These are phyloP conservation scores for Tylopilus orsonianus DNA, from an alignment of 1,284 basidiomycete species.

Conservation along the genomic window DNA sequence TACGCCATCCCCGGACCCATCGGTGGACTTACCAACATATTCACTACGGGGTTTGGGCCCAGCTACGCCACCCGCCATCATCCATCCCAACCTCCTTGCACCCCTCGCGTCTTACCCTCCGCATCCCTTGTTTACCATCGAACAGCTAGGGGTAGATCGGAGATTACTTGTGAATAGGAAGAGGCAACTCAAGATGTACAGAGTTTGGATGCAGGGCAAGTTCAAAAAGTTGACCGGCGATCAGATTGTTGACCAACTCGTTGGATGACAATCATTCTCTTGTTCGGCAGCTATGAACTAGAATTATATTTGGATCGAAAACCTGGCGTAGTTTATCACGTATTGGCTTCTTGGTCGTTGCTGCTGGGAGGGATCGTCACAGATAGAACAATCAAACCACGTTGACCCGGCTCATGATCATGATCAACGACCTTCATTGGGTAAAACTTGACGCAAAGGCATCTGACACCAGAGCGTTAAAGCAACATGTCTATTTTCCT, in stretches of 20 bases:
- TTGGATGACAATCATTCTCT: neutral
- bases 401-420: no score
- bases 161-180: constrained; percentile 91
- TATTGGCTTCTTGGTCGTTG: neutral
- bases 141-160: constrained; percentile 84
- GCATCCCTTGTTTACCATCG: constrained; percentile 61
- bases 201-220: constrained; percentile 92
- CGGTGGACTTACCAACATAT: neutral
- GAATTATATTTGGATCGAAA: neutral
- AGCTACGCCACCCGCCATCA: constrained; percentile 6
- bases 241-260: no score
- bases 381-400: neutral
- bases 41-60: neutral
- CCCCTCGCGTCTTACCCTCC: constrained; percentile 33
- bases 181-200: constrained; percentile 91
- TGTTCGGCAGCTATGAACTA: neutral
- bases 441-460: neutral
- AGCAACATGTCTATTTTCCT: neutral
- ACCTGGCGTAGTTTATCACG: neutral
- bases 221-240: constrained; percentile 41
- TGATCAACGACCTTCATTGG: neutral
- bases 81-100: constrained; percentile 46
- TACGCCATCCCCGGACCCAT: neutral
- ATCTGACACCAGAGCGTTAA: neutral
- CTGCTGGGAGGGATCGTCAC: neutral